Evolutionary conservation across 768 basidiomycete genomes (phyloP), one percentile per base, ranked within the genome.

Genomic region (Rickenella mellea): DNA sequence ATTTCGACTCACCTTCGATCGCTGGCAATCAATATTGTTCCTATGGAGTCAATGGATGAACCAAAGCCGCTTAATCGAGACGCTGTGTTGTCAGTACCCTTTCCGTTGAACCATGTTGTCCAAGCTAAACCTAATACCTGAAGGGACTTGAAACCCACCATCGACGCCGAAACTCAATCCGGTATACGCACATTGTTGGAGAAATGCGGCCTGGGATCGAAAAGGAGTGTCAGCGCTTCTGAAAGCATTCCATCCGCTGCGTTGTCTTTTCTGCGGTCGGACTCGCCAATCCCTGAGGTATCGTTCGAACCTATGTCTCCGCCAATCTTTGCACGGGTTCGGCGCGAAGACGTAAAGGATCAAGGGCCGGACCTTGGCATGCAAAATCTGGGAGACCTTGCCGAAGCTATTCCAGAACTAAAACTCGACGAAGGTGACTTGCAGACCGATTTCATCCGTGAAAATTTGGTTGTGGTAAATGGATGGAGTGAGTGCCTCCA

Each of bases 401-500:
- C 24, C 7, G 4, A 36, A 17, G 3, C 11, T 6, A 22, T 36
- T 36, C 19, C 19, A 36, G 33, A 19, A 3, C 33, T 22, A 3
- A 36, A 4, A 9, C 7, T 36, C 12, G 33, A 36, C 33, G 4
- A n/a, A n/a, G n/a, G n/a, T n/a, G n/a, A n/a, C n/a, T n/a, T n/a
- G n/a, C n/a, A n/a, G n/a, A n/a, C 33, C 3, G 70, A 75, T 37
- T 46, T 74, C 5, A 59, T 67, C n/a, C 53, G 52, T 26, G 66
- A 68, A 39, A 73, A 75, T 54, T 70, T 85, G 66, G 60, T 68
- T 7, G 51, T 82, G 26, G 70, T 83, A 1, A 68, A 75, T 55
- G 83, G 80, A 22, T 80, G 80, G 79, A 56, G 83, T 83, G 52
- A 32, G 72, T 68, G 31, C 22, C 38, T 36, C 46, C n/a, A 29